These are phyloP conservation scores for Leucosporidium scottii DNA, from an alignment of 768 basidiomycete species.

Conservation along the genomic window DNA sequence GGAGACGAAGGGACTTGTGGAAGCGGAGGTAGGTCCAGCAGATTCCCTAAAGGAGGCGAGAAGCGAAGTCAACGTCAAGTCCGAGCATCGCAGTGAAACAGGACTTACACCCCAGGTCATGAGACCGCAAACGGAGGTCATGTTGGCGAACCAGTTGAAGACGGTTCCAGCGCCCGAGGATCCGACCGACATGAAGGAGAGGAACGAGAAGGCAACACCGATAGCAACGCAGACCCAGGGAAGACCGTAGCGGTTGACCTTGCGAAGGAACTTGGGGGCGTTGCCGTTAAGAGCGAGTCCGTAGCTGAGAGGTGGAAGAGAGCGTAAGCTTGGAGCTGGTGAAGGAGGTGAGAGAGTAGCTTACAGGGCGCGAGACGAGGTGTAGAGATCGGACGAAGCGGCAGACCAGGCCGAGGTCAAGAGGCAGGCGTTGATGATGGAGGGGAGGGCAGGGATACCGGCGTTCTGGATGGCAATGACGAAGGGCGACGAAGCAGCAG, in stretches of 20 bases:
- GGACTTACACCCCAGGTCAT: constrained; percentile 18
- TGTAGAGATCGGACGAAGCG: constrained; percentile 41
- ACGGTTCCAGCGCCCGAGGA: constrained; percentile 36
- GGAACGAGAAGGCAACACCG: constrained; percentile 39
- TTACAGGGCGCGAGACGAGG: constrained; percentile 14
- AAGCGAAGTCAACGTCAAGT: too few species aligned
- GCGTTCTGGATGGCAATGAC: constrained; percentile 42
- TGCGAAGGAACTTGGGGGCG: constrained; percentile 43
- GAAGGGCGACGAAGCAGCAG: constrained; percentile 29
- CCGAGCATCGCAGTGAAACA: too few species aligned
- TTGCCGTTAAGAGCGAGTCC: constrained; percentile 42
- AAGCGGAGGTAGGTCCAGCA: constrained; percentile 16
- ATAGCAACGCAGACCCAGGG: constrained; percentile 41
- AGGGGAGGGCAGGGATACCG: constrained; percentile 45
- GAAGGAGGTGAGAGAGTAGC: not conserved
- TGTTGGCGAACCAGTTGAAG: constrained; percentile 44
- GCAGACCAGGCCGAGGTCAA: constrained; percentile 45
- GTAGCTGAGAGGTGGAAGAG: constrained; percentile 32
- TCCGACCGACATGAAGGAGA: constrained; percentile 35
- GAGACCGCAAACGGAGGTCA: constrained; percentile 25
- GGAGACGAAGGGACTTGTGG: constrained; percentile 21
- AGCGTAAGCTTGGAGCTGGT: not conserved
- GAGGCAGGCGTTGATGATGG: constrained; percentile 45
- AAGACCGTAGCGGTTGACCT: constrained; percentile 42
- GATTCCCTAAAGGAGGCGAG: constrained; percentile 3